Conservation (phyloP, 768 basidiomycete species). For the Pleurotus pulmonarius region DNA sequence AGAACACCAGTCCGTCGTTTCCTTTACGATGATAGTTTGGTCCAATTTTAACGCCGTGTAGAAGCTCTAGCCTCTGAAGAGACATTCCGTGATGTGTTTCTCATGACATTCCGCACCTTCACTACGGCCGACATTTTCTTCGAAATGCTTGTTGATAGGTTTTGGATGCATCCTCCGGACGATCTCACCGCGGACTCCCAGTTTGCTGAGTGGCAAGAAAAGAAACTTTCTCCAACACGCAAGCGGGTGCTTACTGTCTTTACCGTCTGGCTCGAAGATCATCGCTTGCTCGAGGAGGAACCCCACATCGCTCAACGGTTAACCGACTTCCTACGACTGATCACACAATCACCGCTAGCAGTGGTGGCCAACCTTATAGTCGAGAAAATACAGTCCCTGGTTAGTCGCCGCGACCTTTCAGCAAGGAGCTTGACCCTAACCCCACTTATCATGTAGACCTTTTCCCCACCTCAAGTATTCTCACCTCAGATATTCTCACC, state of each 20-base stretch:
- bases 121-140: slow-evolving; percentile 66
- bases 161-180: slow-evolving; percentile 49
- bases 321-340: slow-evolving; percentile 48
- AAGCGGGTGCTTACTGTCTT: slow-evolving; percentile 55
- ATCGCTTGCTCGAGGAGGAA: slow-evolving; percentile 61
- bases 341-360: slow-evolving; percentile 36
- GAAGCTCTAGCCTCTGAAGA: slow-evolving; percentile 24
- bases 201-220: slow-evolving; percentile 61
- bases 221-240: slow-evolving; percentile 60
- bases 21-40: no score
- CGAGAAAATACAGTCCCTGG: slow-evolving; percentile 51
- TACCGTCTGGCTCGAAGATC: slow-evolving; percentile 58
- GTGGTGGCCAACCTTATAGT: slow-evolving; percentile 45
- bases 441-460: not conserved
- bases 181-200: slow-evolving; percentile 43
- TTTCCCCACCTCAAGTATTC: slow-evolving; percentile 4
- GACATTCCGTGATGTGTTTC: slow-evolving; percentile 58
- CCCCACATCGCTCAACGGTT: slow-evolving; percentile 54
- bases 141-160: slow-evolving; percentile 63
- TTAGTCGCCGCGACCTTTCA: slow-evolving; percentile 25
- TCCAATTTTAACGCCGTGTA: slow-evolving; percentile 10
- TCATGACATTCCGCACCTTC: slow-evolving; percentile 83
- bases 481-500: slow-evolving; percentile 12
- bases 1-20: no score
- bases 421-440: not conserved